Evolutionary conservation across 208 protist species (phyloP).

Genomic region (Borovskyia barvae): DNA sequence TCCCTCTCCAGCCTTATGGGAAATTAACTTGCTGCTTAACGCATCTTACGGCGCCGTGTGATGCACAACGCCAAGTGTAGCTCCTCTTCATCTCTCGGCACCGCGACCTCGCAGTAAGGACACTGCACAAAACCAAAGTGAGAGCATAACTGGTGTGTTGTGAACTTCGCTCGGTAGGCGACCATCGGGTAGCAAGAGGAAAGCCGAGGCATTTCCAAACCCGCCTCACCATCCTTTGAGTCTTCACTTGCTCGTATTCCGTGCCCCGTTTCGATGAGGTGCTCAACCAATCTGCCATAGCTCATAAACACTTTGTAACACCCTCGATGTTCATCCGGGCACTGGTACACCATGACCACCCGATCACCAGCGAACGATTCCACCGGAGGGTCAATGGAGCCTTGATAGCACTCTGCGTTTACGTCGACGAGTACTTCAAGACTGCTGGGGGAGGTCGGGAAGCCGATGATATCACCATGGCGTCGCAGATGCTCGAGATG

Average conservation of each 20-base stretch:
- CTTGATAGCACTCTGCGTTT: constrained; percentile 12
- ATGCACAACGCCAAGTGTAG: constrained; percentile 37
- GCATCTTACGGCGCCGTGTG: constrained; percentile 9
- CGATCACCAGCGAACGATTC: constrained; percentile 2
- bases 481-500: constrained; percentile 31
- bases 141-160: constrained; percentile 26
- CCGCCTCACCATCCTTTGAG: neutral
- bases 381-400: constrained; percentile 17
- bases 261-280: constrained; percentile 42
- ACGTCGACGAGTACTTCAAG: constrained; percentile 62
- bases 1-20: too few species aligned
- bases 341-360: constrained; percentile 39
- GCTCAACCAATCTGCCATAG: constrained; percentile 58
- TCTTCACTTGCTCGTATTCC: neutral
- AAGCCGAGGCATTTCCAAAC: neutral
- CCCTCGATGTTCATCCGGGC: constrained; percentile 16
- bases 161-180: constrained; percentile 53
- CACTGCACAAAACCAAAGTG: constrained; percentile 46
- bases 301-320: constrained; percentile 57
- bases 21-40: too few species aligned
- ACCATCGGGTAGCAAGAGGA: constrained; percentile 37
- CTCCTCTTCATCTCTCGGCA: constrained; percentile 16
- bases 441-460: constrained; percentile 31
- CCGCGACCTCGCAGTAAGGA: constrained; percentile 27
- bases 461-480: constrained; percentile 43